Evolutionary conservation across 768 basidiomycete genomes (phyloP).

Genomic region (Trametes maxima): DNA sequence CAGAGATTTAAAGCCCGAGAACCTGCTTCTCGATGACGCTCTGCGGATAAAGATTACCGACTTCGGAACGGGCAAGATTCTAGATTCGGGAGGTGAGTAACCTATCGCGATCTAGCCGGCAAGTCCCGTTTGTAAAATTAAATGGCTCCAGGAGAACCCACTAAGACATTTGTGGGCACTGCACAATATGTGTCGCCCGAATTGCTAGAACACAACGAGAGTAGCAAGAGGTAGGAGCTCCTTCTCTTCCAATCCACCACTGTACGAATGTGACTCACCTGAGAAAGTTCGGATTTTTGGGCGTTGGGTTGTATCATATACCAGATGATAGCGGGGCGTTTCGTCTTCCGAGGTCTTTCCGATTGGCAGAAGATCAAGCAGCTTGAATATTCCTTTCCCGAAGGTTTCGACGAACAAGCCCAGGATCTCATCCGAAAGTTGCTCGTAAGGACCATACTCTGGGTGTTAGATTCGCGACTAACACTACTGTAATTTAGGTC

Average conservation of each 20-base stretch:
- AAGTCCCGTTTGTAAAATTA: conserved; percentile 17
- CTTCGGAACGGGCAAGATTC: conserved; percentile 89
- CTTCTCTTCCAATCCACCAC: neutral
- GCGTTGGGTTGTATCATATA: conserved; percentile 92
- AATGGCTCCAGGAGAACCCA: conserved; percentile 45
- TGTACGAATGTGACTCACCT: neutral
- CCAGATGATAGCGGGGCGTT: conserved; percentile 89
- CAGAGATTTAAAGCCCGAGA: conserved; percentile 84
- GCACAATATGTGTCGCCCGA: conserved; percentile 91
- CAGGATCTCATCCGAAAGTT: conserved; percentile 78
- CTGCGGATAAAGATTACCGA: conserved; percentile 95
- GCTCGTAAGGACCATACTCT: conserved; percentile 52
- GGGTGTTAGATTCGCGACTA: neutral
- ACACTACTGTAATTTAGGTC: conserved; percentile 39
- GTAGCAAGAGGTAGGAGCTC: conserved; percentile 68
- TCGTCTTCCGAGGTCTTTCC: conserved; percentile 88
- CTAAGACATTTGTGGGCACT: conserved; percentile 84
- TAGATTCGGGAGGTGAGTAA: conserved; percentile 56
- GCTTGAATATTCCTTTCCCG: conserved; percentile 84
- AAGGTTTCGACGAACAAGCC: conserved; percentile 80
- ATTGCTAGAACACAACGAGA: conserved; percentile 71
- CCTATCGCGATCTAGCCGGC: conserved; percentile 17
- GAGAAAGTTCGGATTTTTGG: conserved; percentile 87
- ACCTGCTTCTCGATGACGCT: conserved; percentile 84
- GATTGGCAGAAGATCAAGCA: conserved; percentile 95